Evolutionary conservation across 164 flowering plant genomes (phyloP).

Genomic region (Malania oleifera): DNA sequence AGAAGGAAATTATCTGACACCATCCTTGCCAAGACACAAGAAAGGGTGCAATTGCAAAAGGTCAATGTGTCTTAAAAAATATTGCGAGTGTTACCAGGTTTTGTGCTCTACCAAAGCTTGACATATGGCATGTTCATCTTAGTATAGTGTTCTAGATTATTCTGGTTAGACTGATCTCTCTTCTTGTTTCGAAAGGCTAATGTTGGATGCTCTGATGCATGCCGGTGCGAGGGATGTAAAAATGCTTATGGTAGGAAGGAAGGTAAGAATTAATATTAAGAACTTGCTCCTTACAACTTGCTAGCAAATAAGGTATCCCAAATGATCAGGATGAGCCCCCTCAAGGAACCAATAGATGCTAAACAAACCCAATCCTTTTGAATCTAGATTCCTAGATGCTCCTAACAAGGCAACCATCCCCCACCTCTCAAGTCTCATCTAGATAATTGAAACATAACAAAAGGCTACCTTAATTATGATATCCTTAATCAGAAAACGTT

Average conservation of each 20-base stretch:
- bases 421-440: too few relatives aligned
- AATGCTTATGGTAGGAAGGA: slow-evolving; percentile 55
- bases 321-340: too few relatives aligned
- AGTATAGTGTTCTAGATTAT: background rate
- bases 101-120: background rate
- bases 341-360: too few relatives aligned
- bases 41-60: slow-evolving; percentile 91
- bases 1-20: slow-evolving; percentile 33
- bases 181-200: slow-evolving; percentile 30
- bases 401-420: too few relatives aligned
- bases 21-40: slow-evolving; percentile 72
- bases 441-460: too few relatives aligned
- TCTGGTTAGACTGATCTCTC: slow-evolving; percentile 7
- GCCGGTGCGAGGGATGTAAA: slow-evolving; percentile 52
- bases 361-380: too few relatives aligned
- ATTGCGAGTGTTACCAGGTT: slow-evolving; percentile 91
- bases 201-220: slow-evolving; percentile 63
- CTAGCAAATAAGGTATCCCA: too few relatives aligned
- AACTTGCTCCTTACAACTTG: too few relatives aligned
- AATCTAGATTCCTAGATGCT: too few relatives aligned
- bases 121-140: background rate
- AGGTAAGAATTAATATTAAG: slow-evolving; percentile 30
- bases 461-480: too few relatives aligned
- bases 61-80: slow-evolving; percentile 78
- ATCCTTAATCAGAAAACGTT: too few relatives aligned